Conservation (phyloP, 768 basidiomycete species). For the Tephrocybe sp. region DNA sequence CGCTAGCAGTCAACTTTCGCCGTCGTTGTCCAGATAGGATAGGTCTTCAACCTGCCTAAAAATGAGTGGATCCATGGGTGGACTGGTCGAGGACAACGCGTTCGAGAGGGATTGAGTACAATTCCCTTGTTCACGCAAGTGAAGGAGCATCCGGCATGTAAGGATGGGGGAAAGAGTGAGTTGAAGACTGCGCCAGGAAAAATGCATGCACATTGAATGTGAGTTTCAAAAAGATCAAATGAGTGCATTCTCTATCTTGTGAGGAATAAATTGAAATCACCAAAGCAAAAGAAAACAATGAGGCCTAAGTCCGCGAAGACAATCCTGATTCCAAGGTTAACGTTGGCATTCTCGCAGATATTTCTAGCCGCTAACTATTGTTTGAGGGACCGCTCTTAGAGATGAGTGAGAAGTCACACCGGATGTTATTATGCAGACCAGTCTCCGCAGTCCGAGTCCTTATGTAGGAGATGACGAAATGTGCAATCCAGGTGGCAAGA, state of each 20-base stretch:
- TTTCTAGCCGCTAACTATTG: too few relatives aligned
- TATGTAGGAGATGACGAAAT: background rate
- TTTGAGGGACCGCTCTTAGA: too few relatives aligned
- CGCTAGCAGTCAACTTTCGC: too few relatives aligned
- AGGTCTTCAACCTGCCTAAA: background rate
- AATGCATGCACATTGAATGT: conserved; percentile 1
- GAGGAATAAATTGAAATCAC: too few relatives aligned
- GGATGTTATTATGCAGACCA: too few relatives aligned
- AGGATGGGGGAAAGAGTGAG: background rate
- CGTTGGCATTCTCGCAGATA: too few relatives aligned
- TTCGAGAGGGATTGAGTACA: background rate
- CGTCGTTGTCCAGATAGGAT: too few relatives aligned
- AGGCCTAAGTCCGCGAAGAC: background rate
- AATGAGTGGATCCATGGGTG: background rate
- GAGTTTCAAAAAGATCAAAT: background rate
- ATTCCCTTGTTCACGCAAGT: conserved; percentile 1
- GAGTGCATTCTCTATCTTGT: too few relatives aligned
- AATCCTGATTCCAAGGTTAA: background rate
- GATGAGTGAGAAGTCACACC: too few relatives aligned
- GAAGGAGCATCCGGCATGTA: conserved; percentile 1
- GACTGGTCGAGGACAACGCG: background rate
- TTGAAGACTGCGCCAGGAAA: conserved; percentile 2
- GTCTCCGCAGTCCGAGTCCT: background rate
- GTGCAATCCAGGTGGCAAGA: background rate
- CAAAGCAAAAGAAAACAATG: background rate